Percentiles rank a stretch among this genome's conserved stretches.
phyloP scores from a whole-genome alignment of 768 basidiomycete species.

The Hypholoma sublateritium region DNA sequence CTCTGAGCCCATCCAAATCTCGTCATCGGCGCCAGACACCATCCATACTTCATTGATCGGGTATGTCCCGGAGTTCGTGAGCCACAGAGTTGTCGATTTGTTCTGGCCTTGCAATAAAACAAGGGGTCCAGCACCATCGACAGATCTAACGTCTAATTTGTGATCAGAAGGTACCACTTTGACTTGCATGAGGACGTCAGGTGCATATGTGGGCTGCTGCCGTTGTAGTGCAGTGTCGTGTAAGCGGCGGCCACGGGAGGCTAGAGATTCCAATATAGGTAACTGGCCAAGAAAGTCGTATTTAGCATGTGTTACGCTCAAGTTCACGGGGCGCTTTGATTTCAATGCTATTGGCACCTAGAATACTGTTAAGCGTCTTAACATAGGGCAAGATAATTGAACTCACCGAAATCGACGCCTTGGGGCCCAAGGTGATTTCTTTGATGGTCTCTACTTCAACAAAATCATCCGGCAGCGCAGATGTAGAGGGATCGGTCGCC shows the following conservation, averaged over 20 bases:
- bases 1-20: conserved; percentile 50
- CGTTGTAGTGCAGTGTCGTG: conserved; percentile 74
- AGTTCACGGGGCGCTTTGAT: conserved; percentile 45
- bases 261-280: conserved; percentile 63
- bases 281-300: conserved; percentile 78
- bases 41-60: conserved; percentile 73
- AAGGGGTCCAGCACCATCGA: conserved; percentile 52
- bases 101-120: conserved; percentile 70
- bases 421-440: conserved; percentile 60
- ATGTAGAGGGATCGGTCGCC: conserved; percentile 33
- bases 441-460: conserved; percentile 61
- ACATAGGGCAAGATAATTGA: conserved; percentile 4
- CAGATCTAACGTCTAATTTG: conserved; percentile 57
- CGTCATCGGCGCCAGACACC: conserved; percentile 58
- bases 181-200: conserved; percentile 60
- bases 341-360: conserved; percentile 68
- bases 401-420: conserved; percentile 64
- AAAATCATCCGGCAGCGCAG: conserved; percentile 33
- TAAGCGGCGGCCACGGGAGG: conserved; percentile 71
- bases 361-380: not conserved
- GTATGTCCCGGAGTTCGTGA: conserved; percentile 66
- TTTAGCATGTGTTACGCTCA: conserved; percentile 56
- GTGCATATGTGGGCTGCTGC: conserved; percentile 67
- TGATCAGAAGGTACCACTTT: conserved; percentile 67
- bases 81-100: conserved; percentile 48